These are phyloP conservation scores for Scheffersomyces lignicola DNA, from an alignment of 1,139 yeast species.

Conservation along the genomic window DNA sequence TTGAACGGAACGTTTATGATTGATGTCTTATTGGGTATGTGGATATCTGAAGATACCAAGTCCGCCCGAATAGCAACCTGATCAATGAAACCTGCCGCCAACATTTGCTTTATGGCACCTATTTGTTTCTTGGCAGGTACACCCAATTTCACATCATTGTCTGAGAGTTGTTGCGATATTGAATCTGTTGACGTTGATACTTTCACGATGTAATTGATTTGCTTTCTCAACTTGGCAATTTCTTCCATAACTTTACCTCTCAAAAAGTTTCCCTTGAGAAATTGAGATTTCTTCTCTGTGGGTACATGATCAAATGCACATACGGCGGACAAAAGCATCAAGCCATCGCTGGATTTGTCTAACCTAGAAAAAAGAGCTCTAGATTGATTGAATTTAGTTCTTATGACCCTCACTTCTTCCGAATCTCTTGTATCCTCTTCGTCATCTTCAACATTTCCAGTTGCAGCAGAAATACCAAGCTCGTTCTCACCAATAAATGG, in stretches of 20 bases:
- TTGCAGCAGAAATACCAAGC: constrained; percentile 47
- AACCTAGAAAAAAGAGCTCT: constrained; percentile 62
- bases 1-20: constrained; percentile 71
- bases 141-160: constrained; percentile 49
- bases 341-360: constrained; percentile 73
- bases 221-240: constrained; percentile 75
- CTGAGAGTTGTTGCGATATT: constrained; percentile 45
- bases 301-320: constrained; percentile 87
- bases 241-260: constrained; percentile 80
- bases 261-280: constrained; percentile 61
- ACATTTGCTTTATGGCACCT: constrained; percentile 83
- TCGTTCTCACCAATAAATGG: constrained; percentile 80
- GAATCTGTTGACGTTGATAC: constrained; percentile 59
- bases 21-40: constrained; percentile 56
- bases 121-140: constrained; percentile 73
- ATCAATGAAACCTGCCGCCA: constrained; percentile 90
- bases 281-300: constrained; percentile 39
- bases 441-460: constrained; percentile 31
- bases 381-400: constrained; percentile 55
- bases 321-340: constrained; percentile 75
- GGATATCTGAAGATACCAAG: constrained; percentile 61
- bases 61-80: constrained; percentile 88
- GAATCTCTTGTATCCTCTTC: constrained; percentile 29
- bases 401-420: constrained; percentile 42
- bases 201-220: constrained; percentile 73